A percentile compares a stretch with the other conserved stretches of the same genome.
Evolutionary conservation across 345 rosid genomes (phyloP).

Genomic region (Rhodamnia argentea): DNA sequence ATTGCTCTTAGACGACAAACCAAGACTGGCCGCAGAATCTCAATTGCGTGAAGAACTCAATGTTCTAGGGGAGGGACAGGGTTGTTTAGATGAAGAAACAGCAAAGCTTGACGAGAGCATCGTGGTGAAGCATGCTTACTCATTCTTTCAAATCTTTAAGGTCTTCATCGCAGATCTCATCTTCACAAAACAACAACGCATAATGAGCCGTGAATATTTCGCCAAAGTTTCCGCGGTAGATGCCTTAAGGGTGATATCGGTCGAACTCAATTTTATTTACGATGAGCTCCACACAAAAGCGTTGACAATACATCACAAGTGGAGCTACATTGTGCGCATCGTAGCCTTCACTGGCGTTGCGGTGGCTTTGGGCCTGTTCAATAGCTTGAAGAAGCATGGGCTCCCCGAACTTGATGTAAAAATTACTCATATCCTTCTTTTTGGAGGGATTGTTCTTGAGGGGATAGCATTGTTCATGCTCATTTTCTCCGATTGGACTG

Average conservation of each 20-base stretch:
- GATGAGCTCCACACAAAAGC: not conserved
- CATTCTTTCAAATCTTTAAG: not conserved
- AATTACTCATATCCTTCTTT: not conserved
- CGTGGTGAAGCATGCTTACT: not conserved
- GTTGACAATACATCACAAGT: not conserved
- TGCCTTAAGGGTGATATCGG: not conserved
- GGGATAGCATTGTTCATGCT: not conserved
- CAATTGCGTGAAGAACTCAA: not conserved
- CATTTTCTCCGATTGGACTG: not conserved
- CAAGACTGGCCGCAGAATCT: rapidly evolving
- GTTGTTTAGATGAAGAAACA: not conserved
- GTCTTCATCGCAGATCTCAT: not conserved
- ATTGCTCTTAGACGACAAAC: not conserved
- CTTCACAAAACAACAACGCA: not conserved
- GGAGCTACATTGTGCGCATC: not conserved
- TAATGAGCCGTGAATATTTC: not conserved
- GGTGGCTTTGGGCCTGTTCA: not conserved
- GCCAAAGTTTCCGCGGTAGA: not conserved
- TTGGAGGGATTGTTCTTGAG: not conserved
- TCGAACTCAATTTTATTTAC: not conserved
- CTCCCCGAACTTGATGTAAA: not conserved
- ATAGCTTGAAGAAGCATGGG: not conserved
- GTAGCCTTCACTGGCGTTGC: not conserved
- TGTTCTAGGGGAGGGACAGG: rapidly evolving
- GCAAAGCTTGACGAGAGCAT: not conserved